Evolutionary conservation across 169 alveolate species (phyloP), one percentile per base, ranked within the genome.

Genomic region (Plasmodium inui): DNA sequence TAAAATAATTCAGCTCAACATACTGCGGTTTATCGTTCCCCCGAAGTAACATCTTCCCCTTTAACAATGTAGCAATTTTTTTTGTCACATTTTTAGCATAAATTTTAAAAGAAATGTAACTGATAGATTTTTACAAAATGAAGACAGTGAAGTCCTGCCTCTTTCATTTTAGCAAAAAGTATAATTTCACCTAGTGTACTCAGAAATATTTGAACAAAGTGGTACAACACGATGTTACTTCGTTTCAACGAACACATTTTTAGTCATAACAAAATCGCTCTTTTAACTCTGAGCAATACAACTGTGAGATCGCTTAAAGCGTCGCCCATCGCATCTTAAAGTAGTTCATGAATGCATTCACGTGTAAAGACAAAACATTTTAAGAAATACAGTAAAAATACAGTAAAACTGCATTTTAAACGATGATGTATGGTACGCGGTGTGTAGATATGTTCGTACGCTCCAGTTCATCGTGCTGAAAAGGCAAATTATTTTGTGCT

Each of bases 181-280:
- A 61, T 22, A 61, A 61, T n/a, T 55, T 55, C 71, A 55, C 26
- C 71, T n/a, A 55, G 71, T 55, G n/a, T 55, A 55, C 26, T 55
- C 26, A 55, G 26, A 55, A 55, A 55, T n/a, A 55, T 7, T 55
- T 61, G n/a, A 61, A 61, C 74, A n/a, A n/a, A n/a, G 74, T n/a
- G 74, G 32, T n/a, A 61, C 74, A 61, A 61, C 74, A 61, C 74
- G 12, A 61, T 61, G 74, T 61, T 22, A 61, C 74, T 61, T 61
- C 74, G 12, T 61, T 61, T n/a, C 14, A 61, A 61, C 32, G 37
- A 34, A n/a, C 32, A 61, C 74, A 19, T n/a, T 61, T 61, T 61
- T 61, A 61, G 74, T 61, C 32, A 26, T 61, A 61, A 26, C 26
- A 61, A 61, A 61, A 7, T 61, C 74, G 74, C 26, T 61, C 41